Percentiles rank a stretch among this genome's conserved stretches.
These are phyloP conservation scores for Hymenotorrendiella dingleyae DNA, from an alignment of 2,329 filamentous ascomycete species.

Conservation along the genomic window DNA sequence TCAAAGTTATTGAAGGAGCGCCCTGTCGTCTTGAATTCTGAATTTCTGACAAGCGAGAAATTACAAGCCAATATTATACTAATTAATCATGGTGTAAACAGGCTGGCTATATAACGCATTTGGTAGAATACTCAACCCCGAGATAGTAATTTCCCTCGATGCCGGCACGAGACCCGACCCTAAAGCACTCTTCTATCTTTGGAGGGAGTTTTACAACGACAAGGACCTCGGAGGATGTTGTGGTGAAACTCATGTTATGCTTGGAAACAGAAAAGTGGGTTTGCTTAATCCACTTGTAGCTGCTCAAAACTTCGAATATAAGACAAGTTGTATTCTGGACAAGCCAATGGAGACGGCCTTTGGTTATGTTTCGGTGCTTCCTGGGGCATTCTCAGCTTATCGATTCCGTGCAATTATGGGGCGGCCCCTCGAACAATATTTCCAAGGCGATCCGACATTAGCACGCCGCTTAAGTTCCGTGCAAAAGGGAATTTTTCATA, in stretches of 20 bases:
- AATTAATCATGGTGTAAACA: no score
- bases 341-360: conserved; percentile 97
- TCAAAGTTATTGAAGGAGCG: no score
- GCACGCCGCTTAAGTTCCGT: conserved; percentile 93
- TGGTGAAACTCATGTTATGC: conserved; percentile 98
- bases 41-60: no score
- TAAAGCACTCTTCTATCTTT: conserved; percentile 84
- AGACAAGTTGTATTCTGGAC: conserved; percentile 98
- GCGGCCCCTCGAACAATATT: conserved; percentile 94
- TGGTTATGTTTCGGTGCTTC: conserved; percentile 95
- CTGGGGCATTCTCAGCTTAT: conserved; percentile 98
- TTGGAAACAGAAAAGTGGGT: conserved; percentile 85
- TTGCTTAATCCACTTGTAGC: conserved; percentile 95
- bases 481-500: conserved; percentile 98
- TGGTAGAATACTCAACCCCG: conserved; percentile 91
- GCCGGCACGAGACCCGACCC: conserved; percentile 93
- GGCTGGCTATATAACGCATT: conserved; percentile 99
- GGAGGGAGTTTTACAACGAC: conserved; percentile 99
- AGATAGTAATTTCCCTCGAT: conserved; percentile 93
- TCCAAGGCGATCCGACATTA: conserved; percentile 97
- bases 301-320: conserved; percentile 99
- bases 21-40: no score
- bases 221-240: conserved; percentile 97
- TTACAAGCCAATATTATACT: no score
- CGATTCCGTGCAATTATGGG: conserved; percentile 98